phyloP scores from a whole-genome alignment of 306 rosid species.

The Quercus rubra region DNA sequence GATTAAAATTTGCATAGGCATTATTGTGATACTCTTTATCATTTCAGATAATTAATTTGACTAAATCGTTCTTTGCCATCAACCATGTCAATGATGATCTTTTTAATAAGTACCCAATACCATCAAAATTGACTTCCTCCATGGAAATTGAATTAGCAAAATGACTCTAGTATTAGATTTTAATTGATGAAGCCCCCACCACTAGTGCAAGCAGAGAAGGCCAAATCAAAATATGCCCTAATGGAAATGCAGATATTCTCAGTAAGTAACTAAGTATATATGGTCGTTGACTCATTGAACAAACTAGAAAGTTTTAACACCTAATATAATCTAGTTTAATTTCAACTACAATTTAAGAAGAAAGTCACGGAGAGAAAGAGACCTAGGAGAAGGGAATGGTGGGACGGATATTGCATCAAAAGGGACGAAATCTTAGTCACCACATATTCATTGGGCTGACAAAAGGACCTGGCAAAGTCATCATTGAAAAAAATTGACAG shows the following conservation, averaged over 20 bases:
- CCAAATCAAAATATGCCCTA: too few species aligned
- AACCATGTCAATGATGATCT: too few species aligned
- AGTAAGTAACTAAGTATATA: too few species aligned
- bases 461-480: neutral
- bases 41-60: neutral
- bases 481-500: neutral
- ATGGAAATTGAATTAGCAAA: too few species aligned
- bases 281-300: too few species aligned
- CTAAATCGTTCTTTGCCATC: too few species aligned
- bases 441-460: neutral
- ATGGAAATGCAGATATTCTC: too few species aligned
- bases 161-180: too few species aligned
- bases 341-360: neutral
- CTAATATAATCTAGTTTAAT: neutral
- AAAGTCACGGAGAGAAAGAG: neutral
- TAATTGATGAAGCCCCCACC: too few species aligned
- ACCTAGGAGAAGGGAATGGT: neutral
- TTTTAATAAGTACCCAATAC: too few species aligned
- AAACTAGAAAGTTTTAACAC: neutral
- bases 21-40: neutral
- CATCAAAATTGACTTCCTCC: too few species aligned
- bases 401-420: neutral
- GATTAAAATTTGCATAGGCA: neutral
- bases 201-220: too few species aligned
- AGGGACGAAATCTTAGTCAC: neutral